Base-by-base conservation (phyloP, 2,329 filamentous ascomycete genomes). In the Fusarium begoniae region DNA sequence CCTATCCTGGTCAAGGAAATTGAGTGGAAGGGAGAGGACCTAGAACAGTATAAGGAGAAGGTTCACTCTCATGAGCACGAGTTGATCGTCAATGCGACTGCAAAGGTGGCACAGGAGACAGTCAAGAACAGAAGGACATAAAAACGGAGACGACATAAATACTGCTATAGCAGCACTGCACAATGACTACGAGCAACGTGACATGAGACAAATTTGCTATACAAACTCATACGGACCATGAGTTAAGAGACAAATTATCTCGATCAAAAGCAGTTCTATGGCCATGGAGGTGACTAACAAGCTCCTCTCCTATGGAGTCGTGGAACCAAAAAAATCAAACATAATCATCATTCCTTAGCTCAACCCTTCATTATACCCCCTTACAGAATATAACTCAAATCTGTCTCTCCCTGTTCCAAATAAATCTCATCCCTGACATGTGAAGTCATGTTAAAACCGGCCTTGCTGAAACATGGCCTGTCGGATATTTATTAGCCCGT, bases 41-140 rank as follows among this genome's bases (percentile, higher is more conserved):
- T 96, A 63, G 87, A 90, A 40, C 87, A 88, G 56, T 86, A 98
- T 35, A 88, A 94, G 82, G 85, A 89, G 77, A 90, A 91, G 80
- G 93, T 98, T 71, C 94, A 98, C 82, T 82, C 83, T 26, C 86
- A 91, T 37, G 95, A 98, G 85, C 94, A 96, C 85, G 86, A 88
- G 72, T 83, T 95, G 74, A 94, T 98, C 77, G 91, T 97, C 35
- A 89, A 94, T 77, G 95, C 94, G 5, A 91, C 92, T 9, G 82
- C 84, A 3, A 82, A 85, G 76, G 83, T 88, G 13, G 84, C 80
- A 1, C 74, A 76, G 38, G 85, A 86, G 69, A 83, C 88, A 50
- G 35, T 82, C 37, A 58, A 66, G 62, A 59, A 35, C 15, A 65
- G 65, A 58, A 57, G 24, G 59, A 53, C 35, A 56, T 74, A 60